Evolutionary conservation across 352 stramenopile species (phyloP).

Genomic region (Phytophthora megakarya): DNA sequence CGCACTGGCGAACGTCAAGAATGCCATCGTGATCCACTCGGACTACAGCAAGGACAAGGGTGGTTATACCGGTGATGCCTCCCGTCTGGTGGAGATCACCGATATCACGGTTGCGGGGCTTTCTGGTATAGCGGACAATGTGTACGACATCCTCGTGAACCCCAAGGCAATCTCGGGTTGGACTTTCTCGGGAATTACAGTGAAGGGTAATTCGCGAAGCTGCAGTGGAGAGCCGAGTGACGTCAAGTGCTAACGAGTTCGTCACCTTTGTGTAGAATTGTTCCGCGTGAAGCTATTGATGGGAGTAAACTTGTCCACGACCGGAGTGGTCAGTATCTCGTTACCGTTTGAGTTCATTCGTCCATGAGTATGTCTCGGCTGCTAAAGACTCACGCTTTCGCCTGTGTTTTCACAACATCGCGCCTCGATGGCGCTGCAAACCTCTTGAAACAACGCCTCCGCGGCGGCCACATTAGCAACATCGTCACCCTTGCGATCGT

Average conservation of each 20-base stretch:
- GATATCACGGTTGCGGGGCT: slow-evolving; percentile 36
- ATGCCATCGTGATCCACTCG: slow-evolving; percentile 37
- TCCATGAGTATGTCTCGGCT: neutral
- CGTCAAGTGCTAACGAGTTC: slow-evolving; percentile 25
- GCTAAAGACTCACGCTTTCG: slow-evolving; percentile 13
- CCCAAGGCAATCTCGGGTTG: slow-evolving; percentile 31
- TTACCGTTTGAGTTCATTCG: neutral
- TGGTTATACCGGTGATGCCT: slow-evolving; percentile 35
- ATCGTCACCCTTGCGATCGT: slow-evolving; percentile 58
- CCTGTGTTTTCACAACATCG: slow-evolving; percentile 15
- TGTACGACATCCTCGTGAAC: slow-evolving; percentile 39
- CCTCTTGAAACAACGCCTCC: slow-evolving; percentile 33
- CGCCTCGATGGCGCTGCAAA: slow-evolving; percentile 33
- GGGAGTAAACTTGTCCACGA: slow-evolving; percentile 3
- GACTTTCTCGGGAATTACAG: slow-evolving; percentile 31
- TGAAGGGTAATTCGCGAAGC: slow-evolving; percentile 23
- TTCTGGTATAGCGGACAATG: slow-evolving; percentile 32
- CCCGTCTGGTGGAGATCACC: slow-evolving; percentile 34
- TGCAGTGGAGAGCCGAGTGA: slow-evolving; percentile 35
- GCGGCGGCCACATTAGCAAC: slow-evolving; percentile 16
- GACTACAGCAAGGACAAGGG: slow-evolving; percentile 37
- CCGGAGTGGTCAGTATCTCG: neutral
- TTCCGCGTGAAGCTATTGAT: slow-evolving; percentile 11
- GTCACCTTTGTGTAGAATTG: slow-evolving; percentile 16
- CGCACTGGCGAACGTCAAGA: slow-evolving; percentile 31